A percentile compares a stretch with the other conserved stretches of the same genome.
phyloP scores from a whole-genome alignment of 2,329 filamentous ascomycete species.

The Macrophomina pseudophaseolina region DNA sequence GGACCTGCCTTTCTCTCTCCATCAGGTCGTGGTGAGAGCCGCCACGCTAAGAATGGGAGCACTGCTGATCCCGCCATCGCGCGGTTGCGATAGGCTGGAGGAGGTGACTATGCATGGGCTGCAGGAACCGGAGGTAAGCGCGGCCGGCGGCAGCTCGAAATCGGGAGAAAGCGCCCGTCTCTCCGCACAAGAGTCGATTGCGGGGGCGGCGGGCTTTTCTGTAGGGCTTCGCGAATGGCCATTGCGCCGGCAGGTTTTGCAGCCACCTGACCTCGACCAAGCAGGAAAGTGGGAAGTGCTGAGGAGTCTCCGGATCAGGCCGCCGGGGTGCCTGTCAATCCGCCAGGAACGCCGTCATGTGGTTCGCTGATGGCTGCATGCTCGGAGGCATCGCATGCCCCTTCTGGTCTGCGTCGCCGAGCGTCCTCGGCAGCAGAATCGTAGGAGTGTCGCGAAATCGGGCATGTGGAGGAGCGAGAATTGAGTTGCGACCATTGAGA shows the following conservation, averaged over 20 bases:
- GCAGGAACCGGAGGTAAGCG: slow-evolving; percentile 6
- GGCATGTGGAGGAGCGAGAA: not conserved
- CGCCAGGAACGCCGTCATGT: slow-evolving; percentile 15
- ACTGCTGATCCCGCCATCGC: not conserved
- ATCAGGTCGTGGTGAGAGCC: slow-evolving; percentile 10
- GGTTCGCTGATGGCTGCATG: not conserved
- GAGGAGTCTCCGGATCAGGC: not conserved
- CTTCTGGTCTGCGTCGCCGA: slow-evolving; percentile 3
- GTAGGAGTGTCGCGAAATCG: not conserved
- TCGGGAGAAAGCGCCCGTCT: not conserved
- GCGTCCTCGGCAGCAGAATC: not conserved
- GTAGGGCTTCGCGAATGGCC: slow-evolving; percentile 18
- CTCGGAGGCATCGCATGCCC: not conserved
- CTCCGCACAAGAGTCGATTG: slow-evolving; percentile 3
- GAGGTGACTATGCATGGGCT: slow-evolving; percentile 8
- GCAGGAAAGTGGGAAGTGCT: slow-evolving; percentile 3
- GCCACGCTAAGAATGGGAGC: not conserved
- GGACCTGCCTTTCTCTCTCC: slow-evolving; percentile 12
- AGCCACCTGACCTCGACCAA: slow-evolving; percentile 6
- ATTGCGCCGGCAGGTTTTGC: slow-evolving; percentile 1
- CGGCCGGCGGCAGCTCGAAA: not conserved
- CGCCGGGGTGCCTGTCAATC: not conserved
- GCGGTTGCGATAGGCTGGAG: slow-evolving; percentile 3
- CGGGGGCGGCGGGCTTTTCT: not conserved
- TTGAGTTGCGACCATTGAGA: not conserved